Percentiles rank a stretch among this genome's conserved stretches.
phyloP scores from a whole-genome alignment of 257 asterid genomes.

The Solanum neorickii region DNA sequence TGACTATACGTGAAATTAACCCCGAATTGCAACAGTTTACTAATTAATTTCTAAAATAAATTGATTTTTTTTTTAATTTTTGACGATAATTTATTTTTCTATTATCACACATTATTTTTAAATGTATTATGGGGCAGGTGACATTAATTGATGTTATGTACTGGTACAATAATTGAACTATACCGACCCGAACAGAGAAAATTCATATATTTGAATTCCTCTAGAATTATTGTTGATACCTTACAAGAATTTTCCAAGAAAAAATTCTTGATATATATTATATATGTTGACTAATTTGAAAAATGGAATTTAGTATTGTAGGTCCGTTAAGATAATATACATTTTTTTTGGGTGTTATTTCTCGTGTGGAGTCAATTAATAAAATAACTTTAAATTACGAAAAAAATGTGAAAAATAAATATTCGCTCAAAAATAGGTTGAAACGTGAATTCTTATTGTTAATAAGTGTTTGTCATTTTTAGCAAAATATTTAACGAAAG shows the following conservation, averaged over 20 bases:
- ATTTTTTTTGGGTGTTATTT: not conserved
- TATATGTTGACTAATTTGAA: not conserved
- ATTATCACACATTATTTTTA: not conserved
- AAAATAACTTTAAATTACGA: too few relatives aligned
- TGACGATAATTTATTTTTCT: not conserved
- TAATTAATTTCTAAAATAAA: not conserved
- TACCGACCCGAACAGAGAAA: not conserved
- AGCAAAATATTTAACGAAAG: not conserved
- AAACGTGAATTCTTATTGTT: not conserved
- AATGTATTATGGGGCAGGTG: not conserved
- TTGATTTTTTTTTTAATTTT: not conserved
- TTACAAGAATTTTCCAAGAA: not conserved
- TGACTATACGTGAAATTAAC: not conserved
- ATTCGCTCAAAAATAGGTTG: not conserved
- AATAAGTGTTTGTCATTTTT: not conserved
- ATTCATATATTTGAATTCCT: not conserved
- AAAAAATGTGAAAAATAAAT: not conserved
- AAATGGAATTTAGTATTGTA: not conserved
- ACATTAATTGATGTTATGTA: not conserved
- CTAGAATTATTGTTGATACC: not conserved
- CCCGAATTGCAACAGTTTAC: not conserved
- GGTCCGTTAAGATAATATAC: not conserved
- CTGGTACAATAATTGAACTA: not conserved
- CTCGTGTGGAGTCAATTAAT: accelerated
- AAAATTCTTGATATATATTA: not conserved